Conservation (phyloP, 2,329 filamentous ascomycete species). For the Sporothrix euskadiensis region DNA sequence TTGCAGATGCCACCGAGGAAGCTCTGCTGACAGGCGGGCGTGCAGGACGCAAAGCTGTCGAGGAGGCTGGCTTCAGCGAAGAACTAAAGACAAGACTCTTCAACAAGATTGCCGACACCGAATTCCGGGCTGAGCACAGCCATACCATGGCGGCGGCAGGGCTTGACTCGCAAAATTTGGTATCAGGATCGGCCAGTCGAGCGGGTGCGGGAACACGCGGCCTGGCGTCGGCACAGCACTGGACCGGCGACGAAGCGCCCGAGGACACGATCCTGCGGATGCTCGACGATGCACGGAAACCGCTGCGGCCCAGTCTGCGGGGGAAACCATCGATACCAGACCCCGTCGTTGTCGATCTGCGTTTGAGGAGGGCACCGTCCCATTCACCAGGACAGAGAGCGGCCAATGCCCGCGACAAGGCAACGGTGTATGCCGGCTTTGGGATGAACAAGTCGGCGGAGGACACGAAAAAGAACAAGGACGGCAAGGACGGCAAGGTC, state of each 20-base stretch:
- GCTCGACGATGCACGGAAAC: constrained; percentile 76
- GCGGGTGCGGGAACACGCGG: constrained; percentile 68
- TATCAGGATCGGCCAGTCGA: constrained; percentile 41
- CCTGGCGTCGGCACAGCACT: constrained; percentile 67
- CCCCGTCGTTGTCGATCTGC: constrained; percentile 52
- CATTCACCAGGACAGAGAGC: constrained; percentile 50
- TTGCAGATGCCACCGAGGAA: constrained; percentile 65
- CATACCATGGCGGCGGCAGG: constrained; percentile 51
- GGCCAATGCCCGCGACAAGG: constrained; percentile 59
- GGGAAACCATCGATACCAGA: constrained; percentile 48
- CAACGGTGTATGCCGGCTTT: constrained; percentile 50
- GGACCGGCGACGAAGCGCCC: constrained; percentile 74
- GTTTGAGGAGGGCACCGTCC: constrained; percentile 46
- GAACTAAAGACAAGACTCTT: constrained; percentile 62
- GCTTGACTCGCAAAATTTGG: constrained; percentile 28
- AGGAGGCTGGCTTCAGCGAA: constrained; percentile 64
- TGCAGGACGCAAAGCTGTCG: constrained; percentile 59
- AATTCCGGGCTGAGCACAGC: constrained; percentile 55
- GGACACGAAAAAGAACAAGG: not conserved
- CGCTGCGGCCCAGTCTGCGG: constrained; percentile 55
- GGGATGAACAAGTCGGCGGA: constrained; percentile 35
- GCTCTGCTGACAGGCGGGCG: constrained; percentile 59
- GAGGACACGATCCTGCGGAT: constrained; percentile 81
- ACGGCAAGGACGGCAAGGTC: constrained; percentile 45
- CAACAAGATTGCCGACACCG: constrained; percentile 56